Evolutionary conservation across 2,329 filamentous ascomycete species (phyloP), one percentile per base, ranked within the genome.

Genomic region (Aureobasidium leucospermi): DNA sequence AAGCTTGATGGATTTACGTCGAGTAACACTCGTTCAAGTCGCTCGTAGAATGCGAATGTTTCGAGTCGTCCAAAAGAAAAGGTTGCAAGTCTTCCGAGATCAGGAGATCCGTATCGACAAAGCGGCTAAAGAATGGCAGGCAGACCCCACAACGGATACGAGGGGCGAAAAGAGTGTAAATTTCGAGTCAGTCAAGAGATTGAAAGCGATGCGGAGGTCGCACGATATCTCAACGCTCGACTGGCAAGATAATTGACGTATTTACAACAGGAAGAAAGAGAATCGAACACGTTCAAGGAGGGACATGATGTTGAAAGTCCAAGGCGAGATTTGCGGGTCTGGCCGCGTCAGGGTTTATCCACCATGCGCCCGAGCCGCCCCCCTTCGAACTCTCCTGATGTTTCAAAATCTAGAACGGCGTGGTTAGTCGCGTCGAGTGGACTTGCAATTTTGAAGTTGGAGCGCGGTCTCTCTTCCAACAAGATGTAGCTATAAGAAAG

Each of bases 331-430:
- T 56, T 45, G 41, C 41, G 52, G 52, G 52, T 56, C 52, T 45
- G 52, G 52, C 52, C 52, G 52, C 52, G 52, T 56, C 52, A 56
- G 52, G 41, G 52, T 56, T 56, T 29, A 56, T 32, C 52, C 49
- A 53, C 28, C 15, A 43, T 53, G 38, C 51, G 51, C 51, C 51
- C 52, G 52, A 56, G 41, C 52, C 52, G 52, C 34, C 15, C n/a
- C 34, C 34, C 48, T 39, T 10, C 6, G 29, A 52, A 39, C 19
- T 52, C 48, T 52, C 36, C 48, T 52, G 36, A 51, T 52, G 48
- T 41, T 52, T 52, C 48, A 11, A 39, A 13, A 8, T 7, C 6
- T 13, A 11, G 19, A 28, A 41, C 9, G 36, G 16, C 32, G 19
- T 4, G 9, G 7, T 15, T 39, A n/a, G 11, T 38, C 11, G 13